Percentiles rank a stretch among this genome's conserved stretches.
phyloP scores from a whole-genome alignment of 2,329 filamentous ascomycete species.

The Plectosphaerella sp. region DNA sequence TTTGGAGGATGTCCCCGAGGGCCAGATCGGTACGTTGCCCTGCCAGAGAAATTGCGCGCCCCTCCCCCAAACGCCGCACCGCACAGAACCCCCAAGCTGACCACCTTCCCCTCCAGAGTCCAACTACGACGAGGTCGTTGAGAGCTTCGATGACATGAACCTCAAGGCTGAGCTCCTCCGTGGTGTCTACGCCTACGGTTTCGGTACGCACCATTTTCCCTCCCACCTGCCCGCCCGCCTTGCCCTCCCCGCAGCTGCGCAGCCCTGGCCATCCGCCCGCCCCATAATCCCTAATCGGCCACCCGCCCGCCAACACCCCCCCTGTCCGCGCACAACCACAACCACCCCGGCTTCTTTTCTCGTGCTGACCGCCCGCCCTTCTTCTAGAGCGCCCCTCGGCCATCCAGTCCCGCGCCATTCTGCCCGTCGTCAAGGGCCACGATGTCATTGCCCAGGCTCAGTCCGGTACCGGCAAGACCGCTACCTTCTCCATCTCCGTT shows the following conservation, averaged over 20 bases:
- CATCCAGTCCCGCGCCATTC: slow-evolving; percentile 99
- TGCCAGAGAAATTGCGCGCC: slow-evolving; percentile 4
- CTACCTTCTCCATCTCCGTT: slow-evolving; percentile 98
- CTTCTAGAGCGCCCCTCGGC: slow-evolving; percentile 97
- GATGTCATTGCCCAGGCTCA: slow-evolving; percentile 99
- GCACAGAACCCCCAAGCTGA: neutral
- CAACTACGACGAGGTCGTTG: slow-evolving; percentile 99
- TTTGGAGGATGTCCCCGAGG: slow-evolving; percentile 95
- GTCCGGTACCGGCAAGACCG: slow-evolving; percentile 99
- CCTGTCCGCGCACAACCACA: no score
- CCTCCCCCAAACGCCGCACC: neutral
- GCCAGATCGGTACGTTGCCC: slow-evolving; percentile 51
- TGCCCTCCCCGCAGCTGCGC: no score
- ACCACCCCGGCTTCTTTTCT: no score
- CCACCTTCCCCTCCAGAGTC: slow-evolving; percentile 56
- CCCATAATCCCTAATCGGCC: no score
- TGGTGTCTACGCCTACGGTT: slow-evolving; percentile 40
- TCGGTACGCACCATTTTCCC: slow-evolving; percentile 3
- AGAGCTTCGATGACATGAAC: slow-evolving; percentile 98
- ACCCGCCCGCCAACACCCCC: no score
- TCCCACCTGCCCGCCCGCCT: slow-evolving; percentile 7
- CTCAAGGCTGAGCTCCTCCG: slow-evolving; percentile 96
- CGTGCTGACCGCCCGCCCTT: neutral
- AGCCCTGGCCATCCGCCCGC: no score
- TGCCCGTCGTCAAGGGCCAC: slow-evolving; percentile 99